phyloP scores from a whole-genome alignment of 2,329 filamentous ascomycete species.

The Aureobasidium leucospermi region DNA sequence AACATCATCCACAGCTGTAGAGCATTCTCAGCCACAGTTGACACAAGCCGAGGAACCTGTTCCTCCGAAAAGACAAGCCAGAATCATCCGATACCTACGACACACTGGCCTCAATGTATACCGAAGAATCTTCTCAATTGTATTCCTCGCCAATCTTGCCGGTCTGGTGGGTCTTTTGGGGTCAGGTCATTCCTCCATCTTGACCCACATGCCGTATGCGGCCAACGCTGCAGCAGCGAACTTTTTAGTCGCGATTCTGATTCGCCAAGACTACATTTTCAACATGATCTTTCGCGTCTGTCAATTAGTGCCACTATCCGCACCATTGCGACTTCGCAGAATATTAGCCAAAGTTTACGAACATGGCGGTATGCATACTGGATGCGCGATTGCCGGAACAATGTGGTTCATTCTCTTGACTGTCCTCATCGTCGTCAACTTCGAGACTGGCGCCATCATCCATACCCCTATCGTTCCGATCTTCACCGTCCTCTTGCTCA shows the following conservation, averaged over 20 bases:
- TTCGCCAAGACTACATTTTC: constrained; percentile 12
- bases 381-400: constrained; percentile 29
- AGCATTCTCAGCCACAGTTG: not conserved
- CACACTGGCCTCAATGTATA: constrained; percentile 27
- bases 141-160: constrained; percentile 24
- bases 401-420: constrained; percentile 39
- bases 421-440: constrained; percentile 25
- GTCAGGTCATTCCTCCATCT: constrained; percentile 2
- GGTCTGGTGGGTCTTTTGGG: constrained; percentile 3
- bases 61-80: constrained; percentile 13
- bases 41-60: not conserved
- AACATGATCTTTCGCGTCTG: constrained; percentile 8
- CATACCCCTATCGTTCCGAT: constrained; percentile 34
- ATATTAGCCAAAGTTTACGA: constrained; percentile 23
- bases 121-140: constrained; percentile 24
- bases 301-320: not conserved
- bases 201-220: constrained; percentile 19
- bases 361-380: constrained; percentile 34
- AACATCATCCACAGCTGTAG: not conserved
- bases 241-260: constrained; percentile 7
- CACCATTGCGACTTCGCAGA: constrained; percentile 4
- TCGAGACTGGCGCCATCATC: constrained; percentile 5
- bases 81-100: constrained; percentile 16
- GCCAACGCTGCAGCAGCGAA: constrained; percentile 12
- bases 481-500: constrained; percentile 52